Percentiles rank a stretch among this genome's conserved stretches.
These are phyloP conservation scores for Brassica rapa DNA, from an alignment of 345 rosid species.

Conservation along the genomic window DNA sequence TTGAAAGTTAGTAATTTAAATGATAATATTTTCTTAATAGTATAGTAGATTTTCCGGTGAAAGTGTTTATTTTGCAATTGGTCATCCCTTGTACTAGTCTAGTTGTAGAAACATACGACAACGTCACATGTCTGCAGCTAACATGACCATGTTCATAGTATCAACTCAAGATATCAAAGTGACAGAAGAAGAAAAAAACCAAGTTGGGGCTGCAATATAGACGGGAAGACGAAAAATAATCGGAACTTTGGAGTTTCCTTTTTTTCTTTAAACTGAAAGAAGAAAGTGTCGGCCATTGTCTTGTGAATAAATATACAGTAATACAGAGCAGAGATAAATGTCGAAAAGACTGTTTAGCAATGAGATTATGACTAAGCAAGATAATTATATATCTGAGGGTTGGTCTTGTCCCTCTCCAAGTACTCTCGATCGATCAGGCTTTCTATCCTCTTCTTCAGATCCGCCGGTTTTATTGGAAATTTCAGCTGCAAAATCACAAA, in stretches of 20 bases:
- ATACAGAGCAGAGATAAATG: slow-evolving; percentile 6
- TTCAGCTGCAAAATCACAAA: slow-evolving; percentile 66
- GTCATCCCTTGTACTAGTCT: no score
- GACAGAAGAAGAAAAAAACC: neutral
- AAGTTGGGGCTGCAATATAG: neutral
- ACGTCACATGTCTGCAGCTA: no score
- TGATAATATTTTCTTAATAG: no score
- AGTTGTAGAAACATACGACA: no score
- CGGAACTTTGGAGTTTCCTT: neutral
- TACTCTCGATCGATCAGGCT: slow-evolving; percentile 95
- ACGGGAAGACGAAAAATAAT: neutral
- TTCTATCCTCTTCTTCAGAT: slow-evolving; percentile 97
- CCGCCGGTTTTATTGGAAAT: slow-evolving; percentile 93
- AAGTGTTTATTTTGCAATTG: no score
- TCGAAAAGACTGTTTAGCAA: slow-evolving; percentile 4
- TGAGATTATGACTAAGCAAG: slow-evolving; percentile 50
- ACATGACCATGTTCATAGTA: no score
- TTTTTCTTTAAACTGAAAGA: slow-evolving; percentile 12
- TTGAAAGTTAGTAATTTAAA: no score
- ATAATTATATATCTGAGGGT: slow-evolving; percentile 96
- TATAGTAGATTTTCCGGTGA: no score
- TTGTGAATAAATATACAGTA: slow-evolving; percentile 32
- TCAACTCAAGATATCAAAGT: neutral
- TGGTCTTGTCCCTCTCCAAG: slow-evolving; percentile 97
- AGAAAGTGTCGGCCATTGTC: slow-evolving; percentile 23